These are phyloP conservation scores for Salvia sclarea DNA, from an alignment of 305 asterid genomes.

Conservation along the genomic window DNA sequence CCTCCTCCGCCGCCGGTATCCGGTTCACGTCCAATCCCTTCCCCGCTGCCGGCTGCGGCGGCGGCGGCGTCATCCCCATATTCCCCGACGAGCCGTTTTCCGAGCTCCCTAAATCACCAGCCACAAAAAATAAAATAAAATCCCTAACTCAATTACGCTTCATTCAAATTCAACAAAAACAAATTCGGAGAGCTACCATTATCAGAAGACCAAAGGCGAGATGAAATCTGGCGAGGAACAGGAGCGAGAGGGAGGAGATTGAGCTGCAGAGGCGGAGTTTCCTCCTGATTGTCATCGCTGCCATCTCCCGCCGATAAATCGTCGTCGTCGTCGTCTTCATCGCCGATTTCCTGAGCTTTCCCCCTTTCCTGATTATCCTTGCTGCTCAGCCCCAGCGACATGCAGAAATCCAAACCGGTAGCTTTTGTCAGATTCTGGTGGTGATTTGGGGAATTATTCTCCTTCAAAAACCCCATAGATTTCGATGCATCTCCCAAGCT, in stretches of 20 bases:
- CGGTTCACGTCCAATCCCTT: conserved; percentile 53
- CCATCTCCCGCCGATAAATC: conserved; percentile 28
- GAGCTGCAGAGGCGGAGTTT: conserved; percentile 50
- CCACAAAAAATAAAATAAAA: background rate
- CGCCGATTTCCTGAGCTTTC: conserved; percentile 23
- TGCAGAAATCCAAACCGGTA: conserved; percentile 55
- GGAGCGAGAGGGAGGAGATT: conserved; percentile 61
- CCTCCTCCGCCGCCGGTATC: conserved; percentile 58
- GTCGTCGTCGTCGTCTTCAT: conserved; percentile 30
- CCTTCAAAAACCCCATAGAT: conserved; percentile 34
- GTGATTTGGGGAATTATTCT: conserved; percentile 11
- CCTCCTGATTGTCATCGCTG: conserved; percentile 30
- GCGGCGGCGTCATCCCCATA: too few relatives aligned
- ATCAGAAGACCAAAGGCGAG: conserved; percentile 59
- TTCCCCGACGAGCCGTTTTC: conserved; percentile 70
- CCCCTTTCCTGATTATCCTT: conserved; percentile 25
- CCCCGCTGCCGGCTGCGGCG: conserved; percentile 46
- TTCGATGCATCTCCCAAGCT: conserved; percentile 66
- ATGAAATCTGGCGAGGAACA: conserved; percentile 40
- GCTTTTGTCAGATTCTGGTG: conserved; percentile 13
- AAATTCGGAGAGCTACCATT: conserved; percentile 64
- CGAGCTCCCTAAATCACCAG: conserved; percentile 52
- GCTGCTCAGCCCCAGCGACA: conserved; percentile 53
- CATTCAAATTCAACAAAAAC: too few relatives aligned
- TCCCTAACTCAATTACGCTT: too few relatives aligned